A percentile compares a stretch with the other conserved stretches of the same genome.
These are phyloP conservation scores for Monocercomonoides exilis DNA, from an alignment of 78 protist species.

Conservation along the genomic window DNA sequence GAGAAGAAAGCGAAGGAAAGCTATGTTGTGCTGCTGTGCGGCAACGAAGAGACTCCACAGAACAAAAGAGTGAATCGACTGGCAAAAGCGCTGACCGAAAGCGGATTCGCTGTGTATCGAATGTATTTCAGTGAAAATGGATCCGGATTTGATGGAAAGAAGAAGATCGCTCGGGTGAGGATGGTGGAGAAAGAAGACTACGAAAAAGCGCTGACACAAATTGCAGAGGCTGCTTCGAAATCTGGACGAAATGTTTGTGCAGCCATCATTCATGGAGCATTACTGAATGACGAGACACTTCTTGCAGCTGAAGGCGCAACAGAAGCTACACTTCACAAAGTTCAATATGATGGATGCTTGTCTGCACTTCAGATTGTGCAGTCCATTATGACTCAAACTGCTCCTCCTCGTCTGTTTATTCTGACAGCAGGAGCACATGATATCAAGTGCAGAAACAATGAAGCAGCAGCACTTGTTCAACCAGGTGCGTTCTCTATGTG, in stretches of 20 bases:
- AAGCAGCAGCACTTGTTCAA: not conserved
- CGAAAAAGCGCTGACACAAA: not conserved
- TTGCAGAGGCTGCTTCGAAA: not conserved
- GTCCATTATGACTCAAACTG: not conserved
- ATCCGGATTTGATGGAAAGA: not conserved
- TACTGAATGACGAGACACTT: not conserved
- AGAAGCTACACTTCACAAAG: not conserved
- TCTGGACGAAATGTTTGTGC: too few species aligned
- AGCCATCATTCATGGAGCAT: not conserved
- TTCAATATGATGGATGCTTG: not conserved
- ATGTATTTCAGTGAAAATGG: not conserved
- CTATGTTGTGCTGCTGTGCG: not conserved
- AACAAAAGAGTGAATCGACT: not conserved
- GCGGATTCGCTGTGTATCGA: not conserved
- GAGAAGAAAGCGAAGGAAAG: not conserved
- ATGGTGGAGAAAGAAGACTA: not conserved
- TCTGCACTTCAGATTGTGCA: not conserved
- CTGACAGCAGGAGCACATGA: not conserved
- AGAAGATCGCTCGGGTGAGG: not conserved
- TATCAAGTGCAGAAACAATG: not conserved
- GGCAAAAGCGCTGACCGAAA: not conserved
- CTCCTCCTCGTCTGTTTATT: conserved; percentile 1
- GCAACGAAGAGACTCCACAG: not conserved
- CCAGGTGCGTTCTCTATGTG: not conserved
- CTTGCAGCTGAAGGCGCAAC: not conserved